Evolutionary conservation across 176 grass and related monocot species (phyloP).

Genomic region (Eleusine indica): DNA sequence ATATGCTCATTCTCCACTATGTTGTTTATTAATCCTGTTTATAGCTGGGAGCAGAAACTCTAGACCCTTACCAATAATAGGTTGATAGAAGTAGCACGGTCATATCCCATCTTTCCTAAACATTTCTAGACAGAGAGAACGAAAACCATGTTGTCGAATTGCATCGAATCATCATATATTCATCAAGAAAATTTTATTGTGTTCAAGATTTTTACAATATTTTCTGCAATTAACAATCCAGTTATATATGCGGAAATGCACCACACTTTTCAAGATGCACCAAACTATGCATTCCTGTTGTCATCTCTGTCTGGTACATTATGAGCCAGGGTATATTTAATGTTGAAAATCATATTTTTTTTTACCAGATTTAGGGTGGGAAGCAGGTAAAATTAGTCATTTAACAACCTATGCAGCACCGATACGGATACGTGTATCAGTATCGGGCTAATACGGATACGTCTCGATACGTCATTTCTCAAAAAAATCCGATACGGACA

Average conservation of each 20-base stretch:
- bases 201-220: background rate
- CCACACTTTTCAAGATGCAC: background rate
- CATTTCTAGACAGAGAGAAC: background rate
- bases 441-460: no score
- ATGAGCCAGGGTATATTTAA: background rate
- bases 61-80: background rate
- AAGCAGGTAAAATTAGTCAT: slow-evolving; percentile 12
- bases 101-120: background rate
- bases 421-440: no score
- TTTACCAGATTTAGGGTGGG: background rate
- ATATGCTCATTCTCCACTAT: background rate
- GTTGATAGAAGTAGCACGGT: no score
- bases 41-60: background rate
- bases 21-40: background rate
- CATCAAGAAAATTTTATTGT: background rate
- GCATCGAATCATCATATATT: background rate
- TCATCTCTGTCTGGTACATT: background rate
- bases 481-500: no score
- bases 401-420: background rate
- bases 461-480: no score
- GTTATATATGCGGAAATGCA: background rate
- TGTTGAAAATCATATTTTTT: background rate
- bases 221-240: background rate
- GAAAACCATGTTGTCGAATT: background rate
- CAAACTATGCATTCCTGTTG: background rate